phyloP scores from a whole-genome alignment of 2,329 filamentous ascomycete genomes.

The Mycogone perniciosa region DNA sequence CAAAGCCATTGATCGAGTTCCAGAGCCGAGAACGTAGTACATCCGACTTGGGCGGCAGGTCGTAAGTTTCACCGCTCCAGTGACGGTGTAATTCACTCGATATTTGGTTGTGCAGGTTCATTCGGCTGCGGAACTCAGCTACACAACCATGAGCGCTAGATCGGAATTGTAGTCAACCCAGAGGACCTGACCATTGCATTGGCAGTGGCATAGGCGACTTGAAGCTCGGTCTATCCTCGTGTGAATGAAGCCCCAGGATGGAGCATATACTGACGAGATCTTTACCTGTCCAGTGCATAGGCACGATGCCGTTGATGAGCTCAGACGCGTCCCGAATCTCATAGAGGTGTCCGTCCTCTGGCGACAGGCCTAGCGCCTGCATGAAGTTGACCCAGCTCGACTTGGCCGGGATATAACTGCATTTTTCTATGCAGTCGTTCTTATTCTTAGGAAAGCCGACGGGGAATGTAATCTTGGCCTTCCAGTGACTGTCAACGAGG shows the following conservation, averaged over 20 bases:
- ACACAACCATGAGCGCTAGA: neutral
- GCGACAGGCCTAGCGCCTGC: neutral
- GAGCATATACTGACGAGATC: neutral
- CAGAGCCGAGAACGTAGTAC: neutral
- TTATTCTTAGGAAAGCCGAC: neutral
- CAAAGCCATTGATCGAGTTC: neutral
- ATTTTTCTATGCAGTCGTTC: neutral
- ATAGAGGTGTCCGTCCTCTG: neutral
- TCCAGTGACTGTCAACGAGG: neutral
- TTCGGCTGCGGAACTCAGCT: neutral
- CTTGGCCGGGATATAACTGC: neutral
- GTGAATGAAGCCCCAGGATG: neutral
- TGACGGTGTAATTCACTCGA: neutral
- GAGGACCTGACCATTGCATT: neutral
- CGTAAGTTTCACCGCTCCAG: neutral
- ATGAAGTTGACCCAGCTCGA: neutral
- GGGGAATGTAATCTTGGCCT: neutral
- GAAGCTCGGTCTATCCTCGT: neutral
- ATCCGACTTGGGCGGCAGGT: too few species aligned
- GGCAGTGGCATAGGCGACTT: neutral
- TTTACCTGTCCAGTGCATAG: neutral
- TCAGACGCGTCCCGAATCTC: neutral
- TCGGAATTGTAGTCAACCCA: neutral
- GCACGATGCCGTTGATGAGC: neutral
- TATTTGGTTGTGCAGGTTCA: neutral